Evolutionary conservation across 2,329 filamentous ascomycete genomes (phyloP).

Genomic region (Ilyonectria destructans): DNA sequence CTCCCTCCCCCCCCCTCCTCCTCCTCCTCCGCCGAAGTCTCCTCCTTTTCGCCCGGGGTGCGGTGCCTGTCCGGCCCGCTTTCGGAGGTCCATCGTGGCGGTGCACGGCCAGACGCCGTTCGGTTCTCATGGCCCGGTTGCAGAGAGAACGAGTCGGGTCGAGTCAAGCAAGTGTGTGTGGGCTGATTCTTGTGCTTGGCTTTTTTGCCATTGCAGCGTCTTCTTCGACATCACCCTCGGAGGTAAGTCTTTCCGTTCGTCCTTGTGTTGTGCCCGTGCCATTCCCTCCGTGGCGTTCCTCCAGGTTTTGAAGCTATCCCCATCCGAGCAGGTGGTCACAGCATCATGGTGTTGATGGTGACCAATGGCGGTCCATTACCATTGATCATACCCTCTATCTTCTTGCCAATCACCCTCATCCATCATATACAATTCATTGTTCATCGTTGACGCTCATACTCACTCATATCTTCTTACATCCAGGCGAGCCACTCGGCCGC

Average conservation of each 20-base stretch:
- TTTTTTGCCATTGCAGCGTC: slow-evolving; percentile 59
- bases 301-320: slow-evolving; percentile 25
- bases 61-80: slow-evolving; percentile 17
- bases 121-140: neutral
- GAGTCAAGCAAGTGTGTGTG: slow-evolving; percentile 38
- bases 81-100: slow-evolving; percentile 11
- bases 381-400: neutral
- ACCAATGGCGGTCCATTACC: neutral
- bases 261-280: slow-evolving; percentile 7
- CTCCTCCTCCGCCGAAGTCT: neutral
- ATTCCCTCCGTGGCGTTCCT: slow-evolving; percentile 8
- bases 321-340: neutral
- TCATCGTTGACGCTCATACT: neutral
- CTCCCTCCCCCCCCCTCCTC: neutral
- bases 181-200: slow-evolving; percentile 42
- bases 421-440: neutral
- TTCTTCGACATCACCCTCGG: slow-evolving; percentile 88
- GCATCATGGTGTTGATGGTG: neutral
- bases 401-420: neutral
- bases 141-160: slow-evolving; percentile 17
- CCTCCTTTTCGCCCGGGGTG: slow-evolving; percentile 23
- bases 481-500: slow-evolving; percentile 88
- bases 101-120: slow-evolving; percentile 12
- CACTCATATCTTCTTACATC: neutral
- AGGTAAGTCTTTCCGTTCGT: slow-evolving; percentile 63